Conservation (phyloP, 2,329 filamentous ascomycete genomes). For the Apiospora sp. region DNA sequence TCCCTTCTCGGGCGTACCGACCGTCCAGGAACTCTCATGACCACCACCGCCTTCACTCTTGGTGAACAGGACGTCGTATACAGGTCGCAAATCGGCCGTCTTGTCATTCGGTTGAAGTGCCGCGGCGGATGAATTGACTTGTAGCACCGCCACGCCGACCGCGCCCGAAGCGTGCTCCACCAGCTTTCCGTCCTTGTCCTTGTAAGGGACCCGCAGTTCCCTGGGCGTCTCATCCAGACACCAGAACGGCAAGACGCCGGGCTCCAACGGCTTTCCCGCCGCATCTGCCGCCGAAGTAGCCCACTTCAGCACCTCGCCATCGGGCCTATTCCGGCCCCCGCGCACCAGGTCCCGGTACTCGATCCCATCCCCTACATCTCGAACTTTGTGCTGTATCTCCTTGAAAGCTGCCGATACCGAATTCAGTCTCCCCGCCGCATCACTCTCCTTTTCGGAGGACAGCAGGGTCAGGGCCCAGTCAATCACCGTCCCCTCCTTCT, state of each 20-base stretch:
- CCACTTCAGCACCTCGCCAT: conserved; percentile 67
- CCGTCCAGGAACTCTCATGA: not conserved
- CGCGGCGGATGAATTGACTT: conserved; percentile 33
- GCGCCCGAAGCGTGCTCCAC: conserved; percentile 58
- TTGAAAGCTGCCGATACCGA: conserved; percentile 42
- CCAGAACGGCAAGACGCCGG: conserved; percentile 69
- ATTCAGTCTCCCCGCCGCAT: conserved; percentile 29
- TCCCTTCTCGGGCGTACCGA: not conserved
- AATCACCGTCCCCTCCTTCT: conserved; percentile 58
- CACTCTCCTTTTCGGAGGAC: conserved; percentile 31
- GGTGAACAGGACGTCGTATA: conserved; percentile 39
- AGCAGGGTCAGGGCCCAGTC: conserved; percentile 67
- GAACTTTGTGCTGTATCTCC: conserved; percentile 47
- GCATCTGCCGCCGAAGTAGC: conserved; percentile 33
- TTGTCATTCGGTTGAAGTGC: conserved; percentile 6
- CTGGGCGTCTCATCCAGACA: conserved; percentile 69
- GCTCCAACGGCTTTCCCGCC: conserved; percentile 36
- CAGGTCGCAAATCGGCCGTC: conserved; percentile 33
- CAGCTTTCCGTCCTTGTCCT: conserved; percentile 53
- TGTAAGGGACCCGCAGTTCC: conserved; percentile 60
- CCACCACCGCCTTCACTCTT: not conserved
- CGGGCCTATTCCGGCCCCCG: conserved; percentile 62
- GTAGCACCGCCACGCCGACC: conserved; percentile 49
- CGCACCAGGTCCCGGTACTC: conserved; percentile 56
- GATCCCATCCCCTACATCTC: conserved; percentile 42